phyloP scores from a whole-genome alignment of 2,329 filamentous ascomycete genomes.

The Fusarium sp. region DNA sequence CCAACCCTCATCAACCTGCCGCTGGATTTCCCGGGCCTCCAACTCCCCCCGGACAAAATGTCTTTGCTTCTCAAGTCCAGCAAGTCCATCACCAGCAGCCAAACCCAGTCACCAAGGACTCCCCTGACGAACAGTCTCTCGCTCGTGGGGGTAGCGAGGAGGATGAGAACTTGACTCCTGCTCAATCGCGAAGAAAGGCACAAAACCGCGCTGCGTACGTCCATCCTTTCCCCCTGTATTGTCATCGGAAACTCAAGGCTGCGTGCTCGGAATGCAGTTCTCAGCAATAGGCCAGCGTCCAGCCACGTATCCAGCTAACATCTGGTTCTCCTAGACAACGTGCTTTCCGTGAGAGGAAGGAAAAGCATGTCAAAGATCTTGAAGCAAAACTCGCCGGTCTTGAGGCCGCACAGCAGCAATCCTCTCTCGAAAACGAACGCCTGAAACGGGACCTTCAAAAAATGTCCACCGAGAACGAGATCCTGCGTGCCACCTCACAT shows the following conservation, averaged over 20 bases:
- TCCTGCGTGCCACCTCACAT: constrained; percentile 81
- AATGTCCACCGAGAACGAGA: constrained; percentile 90
- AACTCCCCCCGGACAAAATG: constrained; percentile 60
- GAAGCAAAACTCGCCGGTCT: constrained; percentile 85
- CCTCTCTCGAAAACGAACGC: constrained; percentile 86
- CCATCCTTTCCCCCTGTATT: neutral
- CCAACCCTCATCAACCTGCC: constrained; percentile 48
- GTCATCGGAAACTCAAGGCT: neutral
- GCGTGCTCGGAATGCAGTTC: neutral
- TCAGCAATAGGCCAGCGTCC: neutral
- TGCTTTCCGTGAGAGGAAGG: constrained; percentile 95
- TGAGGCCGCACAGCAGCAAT: constrained; percentile 76
- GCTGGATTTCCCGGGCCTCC: constrained; percentile 59
- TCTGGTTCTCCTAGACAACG: constrained; percentile 73
- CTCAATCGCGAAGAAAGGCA: constrained; percentile 68
- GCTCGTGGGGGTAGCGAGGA: constrained; percentile 62
- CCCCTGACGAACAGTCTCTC: constrained; percentile 50
- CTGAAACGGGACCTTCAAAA: constrained; percentile 86
- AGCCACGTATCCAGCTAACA: constrained; percentile 29
- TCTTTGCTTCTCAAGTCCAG: constrained; percentile 46
- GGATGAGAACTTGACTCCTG: constrained; percentile 66
- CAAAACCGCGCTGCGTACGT: constrained; percentile 72
- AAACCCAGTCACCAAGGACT: constrained; percentile 36
- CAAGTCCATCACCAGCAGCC: constrained; percentile 40
- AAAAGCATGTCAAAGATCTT: constrained; percentile 91